A percentile compares a stretch with the other conserved stretches of the same genome.
Evolutionary conservation across 768 basidiomycete genomes (phyloP).

Genomic region (Lepiota venenata): DNA sequence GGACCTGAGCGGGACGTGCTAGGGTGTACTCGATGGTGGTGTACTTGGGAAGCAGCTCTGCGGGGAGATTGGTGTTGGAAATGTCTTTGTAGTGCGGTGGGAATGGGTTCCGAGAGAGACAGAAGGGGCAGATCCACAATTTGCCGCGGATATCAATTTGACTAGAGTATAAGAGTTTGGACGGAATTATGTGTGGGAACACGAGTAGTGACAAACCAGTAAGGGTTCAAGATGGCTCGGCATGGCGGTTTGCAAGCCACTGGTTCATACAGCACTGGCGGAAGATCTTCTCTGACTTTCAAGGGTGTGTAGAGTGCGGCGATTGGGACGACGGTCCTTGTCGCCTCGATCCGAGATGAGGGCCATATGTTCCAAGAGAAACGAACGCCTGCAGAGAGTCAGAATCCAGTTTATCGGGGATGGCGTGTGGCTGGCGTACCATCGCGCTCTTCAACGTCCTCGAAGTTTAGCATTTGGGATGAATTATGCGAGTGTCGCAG

Average conservation of each 20-base stretch:
- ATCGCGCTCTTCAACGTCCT: slow-evolving; percentile 97
- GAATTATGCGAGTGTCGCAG: slow-evolving; percentile 35
- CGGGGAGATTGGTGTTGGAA: slow-evolving; percentile 92
- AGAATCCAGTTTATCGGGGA: background rate
- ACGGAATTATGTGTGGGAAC: background rate
- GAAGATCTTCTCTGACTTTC: slow-evolving; percentile 90
- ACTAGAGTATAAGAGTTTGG: slow-evolving; percentile 38
- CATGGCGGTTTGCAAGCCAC: slow-evolving; percentile 98
- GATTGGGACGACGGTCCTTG: slow-evolving; percentile 96
- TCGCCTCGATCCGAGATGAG: slow-evolving; percentile 96
- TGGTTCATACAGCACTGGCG: slow-evolving; percentile 95
- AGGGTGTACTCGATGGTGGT: slow-evolving; percentile 99
- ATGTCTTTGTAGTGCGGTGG: slow-evolving; percentile 99
- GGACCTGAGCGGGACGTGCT: slow-evolving; percentile 83
- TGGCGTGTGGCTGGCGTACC: slow-evolving; percentile 45
- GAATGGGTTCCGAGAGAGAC: slow-evolving; percentile 93
- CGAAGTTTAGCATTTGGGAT: slow-evolving; percentile 75
- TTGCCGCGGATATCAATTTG: slow-evolving; percentile 99
- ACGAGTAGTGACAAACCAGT: slow-evolving; percentile 61
- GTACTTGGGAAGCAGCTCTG: slow-evolving; percentile 95
- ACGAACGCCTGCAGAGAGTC: slow-evolving; percentile 63
- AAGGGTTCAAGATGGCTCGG: slow-evolving; percentile 95
- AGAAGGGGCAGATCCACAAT: slow-evolving; percentile 99
- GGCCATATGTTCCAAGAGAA: slow-evolving; percentile 99
- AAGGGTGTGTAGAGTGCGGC: slow-evolving; percentile 97